Conservation (phyloP, 2,329 filamentous ascomycete species). For the Penicillium griseofulvum region DNA sequence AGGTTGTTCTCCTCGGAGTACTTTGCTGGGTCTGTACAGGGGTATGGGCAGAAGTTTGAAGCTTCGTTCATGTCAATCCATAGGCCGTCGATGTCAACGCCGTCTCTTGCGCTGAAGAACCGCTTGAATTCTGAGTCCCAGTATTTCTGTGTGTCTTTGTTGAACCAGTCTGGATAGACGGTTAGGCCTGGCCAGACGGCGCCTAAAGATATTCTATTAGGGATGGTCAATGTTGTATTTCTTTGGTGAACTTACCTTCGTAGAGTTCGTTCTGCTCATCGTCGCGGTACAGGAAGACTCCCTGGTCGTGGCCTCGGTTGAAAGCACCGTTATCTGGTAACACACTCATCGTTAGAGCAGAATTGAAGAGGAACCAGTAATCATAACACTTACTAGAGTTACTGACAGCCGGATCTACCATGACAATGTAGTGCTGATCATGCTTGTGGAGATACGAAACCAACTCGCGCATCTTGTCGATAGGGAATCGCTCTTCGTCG, state of each 20-base stretch:
- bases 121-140: conserved; percentile 66
- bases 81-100: conserved; percentile 72
- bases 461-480: conserved; percentile 58
- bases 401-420: conserved; percentile 64
- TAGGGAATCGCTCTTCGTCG: conserved; percentile 38
- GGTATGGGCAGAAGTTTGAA: conserved; percentile 54
- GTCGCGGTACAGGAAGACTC: conserved; percentile 51
- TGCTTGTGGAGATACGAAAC: conserved; percentile 64
- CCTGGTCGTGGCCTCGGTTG: conserved; percentile 59
- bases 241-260: conserved; percentile 34
- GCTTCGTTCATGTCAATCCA: conserved; percentile 73
- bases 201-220: conserved; percentile 37
- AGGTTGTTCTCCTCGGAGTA: conserved; percentile 48
- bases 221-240: neutral
- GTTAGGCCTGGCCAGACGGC: conserved; percentile 76
- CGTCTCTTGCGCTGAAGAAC: conserved; percentile 63
- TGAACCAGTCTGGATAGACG: conserved; percentile 76
- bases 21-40: conserved; percentile 53
- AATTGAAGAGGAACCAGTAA: neutral
- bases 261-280: conserved; percentile 54
- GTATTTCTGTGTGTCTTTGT: conserved; percentile 60
- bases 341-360: neutral
- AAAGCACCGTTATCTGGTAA: conserved; percentile 54
- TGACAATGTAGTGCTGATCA: conserved; percentile 70
- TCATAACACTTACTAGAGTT: conserved; percentile 27